phyloP scores from a whole-genome alignment of 495 filamentous ascomycete genomes.

The Aspergillus steynii region DNA sequence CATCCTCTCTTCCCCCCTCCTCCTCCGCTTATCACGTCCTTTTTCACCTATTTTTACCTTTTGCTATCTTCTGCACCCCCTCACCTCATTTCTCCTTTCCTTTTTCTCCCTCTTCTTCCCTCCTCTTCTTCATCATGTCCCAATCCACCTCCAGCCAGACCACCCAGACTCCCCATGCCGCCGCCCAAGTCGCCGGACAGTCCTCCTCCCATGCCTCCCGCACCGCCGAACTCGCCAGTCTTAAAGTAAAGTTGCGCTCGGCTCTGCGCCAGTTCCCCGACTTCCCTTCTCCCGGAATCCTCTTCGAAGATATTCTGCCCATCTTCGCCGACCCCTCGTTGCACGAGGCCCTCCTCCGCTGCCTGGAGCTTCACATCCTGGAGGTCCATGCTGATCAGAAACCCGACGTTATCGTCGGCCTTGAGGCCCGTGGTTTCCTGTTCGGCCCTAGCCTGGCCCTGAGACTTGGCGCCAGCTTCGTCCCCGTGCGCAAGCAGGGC shows the following conservation, averaged over 20 bases:
- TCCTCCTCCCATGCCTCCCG: constrained; percentile 60
- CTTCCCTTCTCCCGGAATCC: constrained; percentile 91
- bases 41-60: constrained; percentile 33
- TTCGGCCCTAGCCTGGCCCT: constrained; percentile 91
- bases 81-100: constrained; percentile 26
- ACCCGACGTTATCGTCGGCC: constrained; percentile 87
- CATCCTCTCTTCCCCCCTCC: constrained; percentile 2
- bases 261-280: constrained; percentile 80
- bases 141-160: constrained; percentile 40
- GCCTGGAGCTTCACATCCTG: constrained; percentile 80
- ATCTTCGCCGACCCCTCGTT: constrained; percentile 81
- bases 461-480: constrained; percentile 83
- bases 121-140: constrained; percentile 55
- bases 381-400: constrained; percentile 52
- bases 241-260: constrained; percentile 73
- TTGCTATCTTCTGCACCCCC: constrained; percentile 25
- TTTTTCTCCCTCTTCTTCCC: constrained; percentile 28
- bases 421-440: constrained; percentile 94
- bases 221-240: constrained; percentile 87
- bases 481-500: constrained; percentile 92
- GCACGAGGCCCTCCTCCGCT: constrained; percentile 77
- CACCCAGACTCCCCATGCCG: constrained; percentile 39
- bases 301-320: constrained; percentile 98
- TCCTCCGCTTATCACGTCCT: constrained; percentile 32
- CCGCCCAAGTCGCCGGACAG: constrained; percentile 50